phyloP scores from a whole-genome alignment of 2,329 filamentous ascomycete genomes.

The Spiromastix sp. region DNA sequence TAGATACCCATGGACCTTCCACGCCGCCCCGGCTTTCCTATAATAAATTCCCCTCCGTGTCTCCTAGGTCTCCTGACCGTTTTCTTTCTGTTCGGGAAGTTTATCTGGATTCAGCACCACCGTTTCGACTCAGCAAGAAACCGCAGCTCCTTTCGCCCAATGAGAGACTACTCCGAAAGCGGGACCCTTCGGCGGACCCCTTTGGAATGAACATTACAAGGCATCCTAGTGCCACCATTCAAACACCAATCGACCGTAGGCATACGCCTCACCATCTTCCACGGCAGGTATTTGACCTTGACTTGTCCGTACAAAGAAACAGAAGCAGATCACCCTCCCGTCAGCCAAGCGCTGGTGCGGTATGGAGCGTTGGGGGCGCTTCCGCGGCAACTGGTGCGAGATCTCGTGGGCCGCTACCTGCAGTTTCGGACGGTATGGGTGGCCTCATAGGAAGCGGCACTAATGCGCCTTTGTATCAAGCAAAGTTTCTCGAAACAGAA shows the following conservation, averaged over 20 bases:
- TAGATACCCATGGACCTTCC: too few species aligned
- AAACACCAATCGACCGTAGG: slow-evolving; percentile 9
- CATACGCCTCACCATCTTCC: slow-evolving; percentile 23
- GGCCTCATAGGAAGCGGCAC: slow-evolving; percentile 58
- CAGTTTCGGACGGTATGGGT: slow-evolving; percentile 52
- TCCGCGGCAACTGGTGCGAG: slow-evolving; percentile 30
- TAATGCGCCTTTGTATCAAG: slow-evolving; percentile 55
- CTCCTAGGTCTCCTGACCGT: slow-evolving; percentile 42
- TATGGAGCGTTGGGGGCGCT: slow-evolving; percentile 70
- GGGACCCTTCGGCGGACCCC: slow-evolving; percentile 39
- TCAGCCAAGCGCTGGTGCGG: slow-evolving; percentile 55
- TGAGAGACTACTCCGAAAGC: slow-evolving; percentile 37
- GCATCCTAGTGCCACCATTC: background rate
- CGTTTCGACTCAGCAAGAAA: slow-evolving; percentile 43
- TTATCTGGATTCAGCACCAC: slow-evolving; percentile 33
- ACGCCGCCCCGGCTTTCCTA: too few species aligned
- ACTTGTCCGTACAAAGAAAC: too few species aligned
- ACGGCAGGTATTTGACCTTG: slow-evolving; percentile 21
- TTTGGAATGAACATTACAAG: slow-evolving; percentile 36
- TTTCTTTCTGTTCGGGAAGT: slow-evolving; percentile 44
- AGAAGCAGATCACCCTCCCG: slow-evolving; percentile 16
- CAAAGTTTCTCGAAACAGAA: slow-evolving; percentile 42
- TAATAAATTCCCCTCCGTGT: too few species aligned
- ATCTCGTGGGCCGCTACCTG: slow-evolving; percentile 20
- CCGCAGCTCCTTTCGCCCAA: slow-evolving; percentile 34